Evolutionary conservation across 148 eudicot species (phyloP), one percentile per base, ranked within the genome.

Genomic region (Selenicereus undatus): DNA sequence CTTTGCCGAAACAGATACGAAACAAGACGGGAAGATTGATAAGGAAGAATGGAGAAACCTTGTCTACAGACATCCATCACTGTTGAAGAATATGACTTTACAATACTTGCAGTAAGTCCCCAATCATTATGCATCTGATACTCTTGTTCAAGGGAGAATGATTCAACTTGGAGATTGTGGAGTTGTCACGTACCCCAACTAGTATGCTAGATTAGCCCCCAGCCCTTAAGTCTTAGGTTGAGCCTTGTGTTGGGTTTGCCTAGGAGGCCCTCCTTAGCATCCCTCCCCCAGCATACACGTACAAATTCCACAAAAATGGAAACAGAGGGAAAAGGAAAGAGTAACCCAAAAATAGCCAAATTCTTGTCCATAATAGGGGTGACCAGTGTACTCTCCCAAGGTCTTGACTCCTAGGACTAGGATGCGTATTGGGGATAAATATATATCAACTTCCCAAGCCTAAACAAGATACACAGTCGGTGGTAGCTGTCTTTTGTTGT

Each of bases 41-140:
- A 95, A 95, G 84, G 98, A 95, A 86, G 98, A 95, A 81, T 95
- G 98, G 98, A 86, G 95, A 79, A 91, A 39, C 84, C 93, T 95
- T 78, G 98, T 95, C 42, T 73, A 87, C 77, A 85, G 91, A 73
- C 97, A 95, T 85, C 94, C 95, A 21, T 95, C 97, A n/a, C 92
- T 95, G 64, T 70, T 95, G 85, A 95, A 93, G 90, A 93, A 95
- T 85, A 93, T 95, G 97, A 95, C 98, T 82, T 91, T 95, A 70
- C 97, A 94, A 76, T 94, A 94, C 82, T 92, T 94, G 89, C 94
- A 90, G 98, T 93, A 90, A 91, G 93, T 81, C 50, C 30, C 73
- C 62, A 10, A 3, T 18, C 24, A 65, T 65, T 39, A 22, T 48
- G 48, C 83, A 66, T 21, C 30, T 8, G 27, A 6, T 22, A 22